Conservation (phyloP, 2,329 filamentous ascomycete genomes). For the Cladosporium cucumerinum region DNA sequence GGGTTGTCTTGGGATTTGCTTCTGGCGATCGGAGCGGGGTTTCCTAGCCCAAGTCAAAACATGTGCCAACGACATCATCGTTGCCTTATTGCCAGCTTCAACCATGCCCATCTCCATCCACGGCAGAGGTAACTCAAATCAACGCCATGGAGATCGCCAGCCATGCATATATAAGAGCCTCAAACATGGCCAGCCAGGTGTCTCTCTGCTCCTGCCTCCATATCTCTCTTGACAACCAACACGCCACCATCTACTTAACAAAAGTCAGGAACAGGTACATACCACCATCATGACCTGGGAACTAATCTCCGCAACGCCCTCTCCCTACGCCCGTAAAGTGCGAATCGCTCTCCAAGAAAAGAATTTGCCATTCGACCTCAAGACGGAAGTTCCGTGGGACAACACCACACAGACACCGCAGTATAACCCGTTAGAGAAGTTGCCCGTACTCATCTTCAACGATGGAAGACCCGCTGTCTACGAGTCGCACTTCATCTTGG, state of each 20-base stretch:
- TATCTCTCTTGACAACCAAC: too few relatives aligned
- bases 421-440: conserved; percentile 42
- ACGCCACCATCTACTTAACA: neutral
- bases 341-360: conserved; percentile 41
- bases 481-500: conserved; percentile 39
- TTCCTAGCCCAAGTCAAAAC: neutral
- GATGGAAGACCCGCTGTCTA: conserved; percentile 32
- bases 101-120: neutral
- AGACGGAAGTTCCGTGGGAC: conserved; percentile 45
- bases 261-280: neutral
- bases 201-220: neutral
- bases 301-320: conserved; percentile 37
- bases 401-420: conserved; percentile 37
- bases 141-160: neutral
- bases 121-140: conserved; percentile 1
- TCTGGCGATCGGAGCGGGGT: conserved; percentile 6
- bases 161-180: neutral
- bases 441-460: conserved; percentile 37
- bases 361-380: conserved; percentile 39
- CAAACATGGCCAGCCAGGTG: too few relatives aligned
- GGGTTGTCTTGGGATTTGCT: neutral
- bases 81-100: neutral
- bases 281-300: conserved; percentile 24
- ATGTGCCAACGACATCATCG: conserved; percentile 1
- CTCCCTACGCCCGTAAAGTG: conserved; percentile 42